Base-by-base conservation (phyloP, 495 filamentous ascomycete species). In the Friedmanniomyces endolithicus region DNA sequence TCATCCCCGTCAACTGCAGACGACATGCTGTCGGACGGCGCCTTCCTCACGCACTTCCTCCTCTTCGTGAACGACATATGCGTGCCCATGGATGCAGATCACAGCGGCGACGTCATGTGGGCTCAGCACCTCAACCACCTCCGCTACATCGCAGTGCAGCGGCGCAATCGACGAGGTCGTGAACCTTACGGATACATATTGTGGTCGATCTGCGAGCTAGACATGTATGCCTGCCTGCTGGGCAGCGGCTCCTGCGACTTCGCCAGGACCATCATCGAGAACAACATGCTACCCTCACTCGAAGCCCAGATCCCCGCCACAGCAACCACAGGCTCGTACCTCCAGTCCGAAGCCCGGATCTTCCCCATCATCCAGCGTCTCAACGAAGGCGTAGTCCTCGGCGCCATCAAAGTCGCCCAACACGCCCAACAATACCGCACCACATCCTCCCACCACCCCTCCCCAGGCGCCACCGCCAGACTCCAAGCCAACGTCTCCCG, bases 1-100 rank as follows among this genome's bases (percentile, higher is more conserved):
- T 22, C 43, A 40, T 37, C 46, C 6, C 33, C 52, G 8, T 27
- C 43, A 6, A 43, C 16, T n/a, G 41, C 46, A 14, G 53, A 58
- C 44, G 75, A 80, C 56, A 71, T 79, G 22, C 70, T 73, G 27
- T 81, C 78, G 0, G 75, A 82, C 62, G 78, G 77, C 16, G 67
- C 74, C 1, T 78, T 81, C 46, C 64, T 83, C 2, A 76, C 77
- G 0, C 78, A 83, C 58, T 81, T 81, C 62, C 62, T 82, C n/a
- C 69, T 82, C 6, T 70, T 81, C 17, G 63, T 83, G 17, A 81
- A 79, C 53, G 79, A 82, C 66, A 74, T 81, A 58, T 61, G 70
- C 50, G 17, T 57, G 0, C 47, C 52, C 11, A 23, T 35, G 70
- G 71, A 4, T 72, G 68, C 14, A 64, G 71, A 39, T 67, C 68